A percentile compares a stretch with the other conserved stretches of the same genome.
phyloP scores from a whole-genome alignment of 768 basidiomycete genomes.

The Phylloporus arenicola region DNA sequence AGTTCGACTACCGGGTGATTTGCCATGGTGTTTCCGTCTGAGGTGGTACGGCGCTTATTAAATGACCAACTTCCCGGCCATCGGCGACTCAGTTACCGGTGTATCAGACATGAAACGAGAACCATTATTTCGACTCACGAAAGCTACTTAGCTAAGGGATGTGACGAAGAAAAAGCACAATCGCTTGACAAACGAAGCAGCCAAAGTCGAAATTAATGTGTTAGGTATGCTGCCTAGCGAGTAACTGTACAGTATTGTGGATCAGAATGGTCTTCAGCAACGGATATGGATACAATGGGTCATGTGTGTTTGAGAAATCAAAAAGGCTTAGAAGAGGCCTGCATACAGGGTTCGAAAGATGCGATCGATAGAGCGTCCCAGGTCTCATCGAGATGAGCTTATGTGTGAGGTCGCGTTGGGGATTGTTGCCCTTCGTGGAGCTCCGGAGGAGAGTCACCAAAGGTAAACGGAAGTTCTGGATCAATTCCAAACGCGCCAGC shows the following conservation, averaged over 20 bases:
- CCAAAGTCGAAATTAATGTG: constrained; percentile 21
- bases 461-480: constrained; percentile 70
- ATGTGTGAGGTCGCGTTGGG: constrained; percentile 20
- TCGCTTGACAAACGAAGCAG: constrained; percentile 5
- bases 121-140: constrained; percentile 8
- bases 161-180: background rate
- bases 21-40: constrained; percentile 37
- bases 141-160: background rate
- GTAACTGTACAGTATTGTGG: constrained; percentile 22
- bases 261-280: constrained; percentile 14
- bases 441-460: constrained; percentile 33
- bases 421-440: constrained; percentile 28
- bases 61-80: background rate
- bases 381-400: background rate
- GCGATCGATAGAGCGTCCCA: constrained; percentile 4
- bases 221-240: constrained; percentile 22
- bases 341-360: constrained; percentile 16
- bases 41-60: background rate
- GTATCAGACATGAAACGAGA: background rate
- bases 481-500: constrained; percentile 68
- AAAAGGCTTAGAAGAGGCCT: background rate
- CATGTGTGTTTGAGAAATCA: constrained; percentile 4
- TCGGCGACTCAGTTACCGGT: constrained; percentile 13
- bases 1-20: constrained; percentile 69
- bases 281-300: constrained; percentile 31